Evolutionary conservation across 2,329 filamentous ascomycete species (phyloP).

Genomic region (Penicillium sp.): DNA sequence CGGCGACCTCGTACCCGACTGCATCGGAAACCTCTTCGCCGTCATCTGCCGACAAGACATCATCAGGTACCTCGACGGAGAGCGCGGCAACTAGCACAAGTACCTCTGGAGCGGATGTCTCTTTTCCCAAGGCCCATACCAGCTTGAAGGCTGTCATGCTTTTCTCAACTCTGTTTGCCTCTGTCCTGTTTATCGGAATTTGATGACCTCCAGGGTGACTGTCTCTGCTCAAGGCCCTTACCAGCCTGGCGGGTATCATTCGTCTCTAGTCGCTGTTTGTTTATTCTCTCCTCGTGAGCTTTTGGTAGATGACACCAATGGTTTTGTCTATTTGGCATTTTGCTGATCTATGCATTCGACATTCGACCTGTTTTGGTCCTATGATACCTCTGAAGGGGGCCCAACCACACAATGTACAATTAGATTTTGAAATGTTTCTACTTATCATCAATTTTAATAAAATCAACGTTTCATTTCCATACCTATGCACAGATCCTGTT

Average conservation of each 20-base stretch:
- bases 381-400: not conserved
- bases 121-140: not conserved
- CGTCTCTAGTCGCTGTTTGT: not conserved
- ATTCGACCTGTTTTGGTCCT: not conserved
- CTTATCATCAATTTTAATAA: not conserved
- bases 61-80: slow-evolving; percentile 1
- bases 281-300: too few species aligned
- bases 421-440: not conserved
- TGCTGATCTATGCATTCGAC: not conserved
- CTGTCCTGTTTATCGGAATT: not conserved
- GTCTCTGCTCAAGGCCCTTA: not conserved
- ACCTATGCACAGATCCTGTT: fast-evolving
- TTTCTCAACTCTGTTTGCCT: slow-evolving; percentile 3
- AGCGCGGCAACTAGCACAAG: not conserved
- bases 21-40: slow-evolving; percentile 5
- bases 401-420: not conserved
- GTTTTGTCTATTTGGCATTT: not conserved
- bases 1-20: slow-evolving; percentile 14
- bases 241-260: not conserved
- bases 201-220: not conserved
- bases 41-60: not conserved
- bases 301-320: not conserved
- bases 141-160: slow-evolving; percentile 1
- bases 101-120: not conserved
- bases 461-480: not conserved